Base-by-base conservation (phyloP, 805 yeast species). In the Candida koratica region DNA sequence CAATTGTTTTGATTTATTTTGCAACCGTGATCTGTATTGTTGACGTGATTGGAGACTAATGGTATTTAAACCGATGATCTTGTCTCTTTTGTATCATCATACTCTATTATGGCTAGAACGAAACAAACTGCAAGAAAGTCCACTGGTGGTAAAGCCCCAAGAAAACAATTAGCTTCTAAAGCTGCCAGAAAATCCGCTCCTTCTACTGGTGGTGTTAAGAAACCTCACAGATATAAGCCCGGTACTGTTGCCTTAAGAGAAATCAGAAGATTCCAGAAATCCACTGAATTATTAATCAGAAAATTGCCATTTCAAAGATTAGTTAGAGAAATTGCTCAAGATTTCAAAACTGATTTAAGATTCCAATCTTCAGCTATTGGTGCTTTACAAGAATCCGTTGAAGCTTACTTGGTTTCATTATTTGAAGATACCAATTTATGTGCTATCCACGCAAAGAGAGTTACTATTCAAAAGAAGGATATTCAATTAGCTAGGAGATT, bases 181-280 rank as follows among this genome's bases (percentile, higher is more conserved):
- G 71, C 71, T 45, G 71, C 71, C 47, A 63, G 71, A 62, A 65
- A 65, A 54, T 65, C 71, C 34, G 71, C 71, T 41, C 71, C 71
- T 53, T 60, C 64, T 39, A 55, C 67, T 39, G 71, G 71, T 41
- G 71, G 71, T 60, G 71, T 65, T 49, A 64, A 64, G 62, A 65
- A 65, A 58, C 71, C 71, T 32, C 71, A 65, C 68, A 64, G 71
- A 64, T 65, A 64, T 60, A 65, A 65, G 64, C 71, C 71, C 47
- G 71, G 71, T 64, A 65, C 71, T 54, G 71, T 65, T 42, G 71
- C 71, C 46, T 64, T 65, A 59, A 63, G 71, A 63, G 71, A 65
- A 60, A 65, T 65, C 48, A 63, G 71, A 63, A 63, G 70, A 60
- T 65, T 64, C 60, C 71, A 65, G 48, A 65, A 64, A 53, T 64